Evolutionary conservation across 805 yeast species (phyloP), one percentile per base, ranked within the genome.

Genomic region (Lachancea mirantina): DNA sequence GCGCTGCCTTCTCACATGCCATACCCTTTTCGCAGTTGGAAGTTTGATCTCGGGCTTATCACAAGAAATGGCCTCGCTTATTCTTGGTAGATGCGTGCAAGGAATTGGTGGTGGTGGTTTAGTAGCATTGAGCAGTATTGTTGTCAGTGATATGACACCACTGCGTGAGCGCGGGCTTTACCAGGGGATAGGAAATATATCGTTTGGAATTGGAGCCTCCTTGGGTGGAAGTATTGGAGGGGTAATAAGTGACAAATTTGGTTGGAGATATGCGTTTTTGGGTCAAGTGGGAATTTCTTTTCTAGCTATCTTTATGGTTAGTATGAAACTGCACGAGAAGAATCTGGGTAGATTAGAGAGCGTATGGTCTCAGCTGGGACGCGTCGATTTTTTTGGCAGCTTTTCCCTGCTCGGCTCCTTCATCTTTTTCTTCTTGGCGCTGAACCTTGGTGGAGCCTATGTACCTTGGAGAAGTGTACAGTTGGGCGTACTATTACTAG

Each of bases 61-160:
- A 1, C 9, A 32, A 17, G 25, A 24, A 5, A 23, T 32, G 14
- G n/a, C 23, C 4, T 14, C 8, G 9, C 18, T 36, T 9, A 32
- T 32, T 17, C 6, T 27, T 10, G 36, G 36, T 10, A 36, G 40
- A 14, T 23, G 28, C 13, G 15, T 36, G 13, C 28, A 21, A 19
- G 40, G 40, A 19, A 28, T 36, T 14, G 40, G 36, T 24, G 36
- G 36, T 19, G 40, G 40, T 2, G 40, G 40, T 13, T 15, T 36
- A 6, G 25, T 23, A 10, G 23, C 40, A 9, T 14, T 36, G 20
- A 22, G 36, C 18, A 36, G 29, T 14, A 32, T 36, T 23, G 25
- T 32, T 23, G 29, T 32, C 15, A 32, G 33, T 14, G 38, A 35
- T 26, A 32, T 35, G 8, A 28, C 22, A 11, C 36, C 40, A 17